Evolutionary conservation across 208 protist species (phyloP).

Genomic region (Acanthamoeba lenticulata): DNA sequence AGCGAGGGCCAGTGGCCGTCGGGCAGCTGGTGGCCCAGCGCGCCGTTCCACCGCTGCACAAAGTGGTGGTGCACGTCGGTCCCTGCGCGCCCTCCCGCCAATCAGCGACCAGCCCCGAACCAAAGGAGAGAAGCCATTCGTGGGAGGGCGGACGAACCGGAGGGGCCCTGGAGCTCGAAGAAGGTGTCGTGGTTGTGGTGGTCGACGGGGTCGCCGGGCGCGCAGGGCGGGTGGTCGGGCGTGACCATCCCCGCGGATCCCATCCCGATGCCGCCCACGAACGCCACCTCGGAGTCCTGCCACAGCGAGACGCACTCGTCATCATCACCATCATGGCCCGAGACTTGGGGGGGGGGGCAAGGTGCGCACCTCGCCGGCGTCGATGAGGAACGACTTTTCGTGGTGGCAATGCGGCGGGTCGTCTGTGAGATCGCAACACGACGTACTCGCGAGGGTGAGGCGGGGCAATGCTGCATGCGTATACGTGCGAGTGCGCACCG

Average conservation of each 20-base stretch:
- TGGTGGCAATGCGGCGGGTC: background rate
- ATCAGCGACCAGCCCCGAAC: background rate
- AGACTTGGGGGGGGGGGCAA: too few relatives aligned
- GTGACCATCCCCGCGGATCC: background rate
- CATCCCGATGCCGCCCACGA: background rate
- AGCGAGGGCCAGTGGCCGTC: slow-evolving; percentile 8
- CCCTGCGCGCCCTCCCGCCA: background rate
- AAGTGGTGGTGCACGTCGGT: slow-evolving; percentile 14
- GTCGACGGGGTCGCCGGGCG: background rate
- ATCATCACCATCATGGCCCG: too few relatives aligned
- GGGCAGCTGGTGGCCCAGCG: background rate
- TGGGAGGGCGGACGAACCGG: background rate
- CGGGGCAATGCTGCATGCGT: too few relatives aligned
- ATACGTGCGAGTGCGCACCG: too few relatives aligned
- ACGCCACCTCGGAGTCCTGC: background rate
- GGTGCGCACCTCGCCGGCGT: background rate
- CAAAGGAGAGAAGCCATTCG: background rate
- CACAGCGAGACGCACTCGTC: too few relatives aligned
- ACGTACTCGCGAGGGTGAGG: background rate
- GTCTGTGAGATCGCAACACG: background rate
- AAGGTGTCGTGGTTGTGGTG: slow-evolving; percentile 2
- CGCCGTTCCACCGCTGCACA: background rate
- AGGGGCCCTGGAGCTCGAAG: slow-evolving; percentile 3
- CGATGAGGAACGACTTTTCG: background rate
- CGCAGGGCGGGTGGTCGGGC: background rate